These are phyloP conservation scores for Pigoraptor vietnamica DNA, from an alignment of 78 protist genomes.

Conservation along the genomic window DNA sequence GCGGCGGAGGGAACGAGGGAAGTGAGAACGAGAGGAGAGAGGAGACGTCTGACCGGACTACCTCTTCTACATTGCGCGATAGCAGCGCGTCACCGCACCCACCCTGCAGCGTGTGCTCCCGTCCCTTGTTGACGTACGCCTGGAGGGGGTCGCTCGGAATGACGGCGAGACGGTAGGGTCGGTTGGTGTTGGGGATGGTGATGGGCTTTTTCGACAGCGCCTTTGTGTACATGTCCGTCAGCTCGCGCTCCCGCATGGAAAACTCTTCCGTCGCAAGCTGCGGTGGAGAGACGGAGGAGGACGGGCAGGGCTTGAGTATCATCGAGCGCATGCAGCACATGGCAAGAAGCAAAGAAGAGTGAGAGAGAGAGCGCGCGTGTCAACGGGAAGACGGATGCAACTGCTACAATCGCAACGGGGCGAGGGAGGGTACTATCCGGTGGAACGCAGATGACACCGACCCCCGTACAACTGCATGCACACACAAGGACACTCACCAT, in stretches of 20 bases:
- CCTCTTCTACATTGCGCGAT: no score
- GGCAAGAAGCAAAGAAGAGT: not conserved
- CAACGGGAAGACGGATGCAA: no score
- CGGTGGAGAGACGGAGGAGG: not conserved
- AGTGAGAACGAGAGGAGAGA: no score
- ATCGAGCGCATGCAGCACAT: not conserved
- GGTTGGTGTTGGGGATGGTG: not conserved
- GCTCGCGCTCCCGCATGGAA: not conserved
- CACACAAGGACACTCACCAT: not conserved
- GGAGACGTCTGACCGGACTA: no score
- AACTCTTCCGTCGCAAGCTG: not conserved
- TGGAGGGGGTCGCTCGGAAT: not conserved
- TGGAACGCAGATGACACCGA: no score
- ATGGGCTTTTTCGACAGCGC: not conserved
- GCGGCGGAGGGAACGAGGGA: not conserved
- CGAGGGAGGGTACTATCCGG: no score
- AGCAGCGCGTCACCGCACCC: not conserved
- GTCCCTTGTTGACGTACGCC: not conserved
- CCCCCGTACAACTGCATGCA: not conserved
- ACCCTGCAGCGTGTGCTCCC: not conserved
- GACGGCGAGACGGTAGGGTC: not conserved
- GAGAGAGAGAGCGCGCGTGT: not conserved
- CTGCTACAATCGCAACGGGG: no score
- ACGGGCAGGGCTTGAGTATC: no score
- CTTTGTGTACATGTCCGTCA: not conserved